Base-by-base conservation (phyloP, 1,139 yeast species). In the Suhomyces yuchorum region DNA sequence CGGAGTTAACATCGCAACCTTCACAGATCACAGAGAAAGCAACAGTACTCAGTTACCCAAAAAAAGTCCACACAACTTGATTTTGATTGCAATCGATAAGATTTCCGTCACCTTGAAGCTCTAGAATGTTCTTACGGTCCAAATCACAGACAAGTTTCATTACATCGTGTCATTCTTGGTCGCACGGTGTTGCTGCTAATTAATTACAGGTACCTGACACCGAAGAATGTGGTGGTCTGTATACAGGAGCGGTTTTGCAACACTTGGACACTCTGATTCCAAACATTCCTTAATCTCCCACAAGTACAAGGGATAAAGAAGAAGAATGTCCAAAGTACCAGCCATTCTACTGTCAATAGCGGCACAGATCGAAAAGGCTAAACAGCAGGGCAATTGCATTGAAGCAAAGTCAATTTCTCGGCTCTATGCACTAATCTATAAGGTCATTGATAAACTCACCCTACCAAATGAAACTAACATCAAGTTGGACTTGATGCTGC, bases 211-310 rank as follows among this genome's bases (percentile, higher is more conserved):
- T n/a, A 5, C n/a, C 11, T 26, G 30, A 26, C n/a, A 12, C n/a
- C 7, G n/a, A 11, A 6, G 34, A 30, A 30, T 30, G 34, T 30
- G 33, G 41, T 34, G 24, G 14, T 11, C 24, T 22, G 28, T 36
- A 22, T 36, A 18, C 39, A 36, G 39, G 39, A 26, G 2, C 11
- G 26, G 7, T 24, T 24, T 39, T 39, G 42, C 42, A 39, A 30
- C 42, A 39, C 19, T 39, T 39, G 8, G 19, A 36, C 42, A 30
- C 42, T 12, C 9, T 9, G 3, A 28, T n/a, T 17, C 8, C 15
- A 8, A 23, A 23, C 30, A 20, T 5, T 17, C 9, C 8, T 37
- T 20, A 11, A 8, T 14, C 2, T 24, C 20, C 26, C 23, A 35
- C 14, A 37, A 2, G 8, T 3, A 12, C 4, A 14, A 5, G 8